Evolutionary conservation across 169 alveolate species (phyloP).

Genomic region (Babesia sp.): DNA sequence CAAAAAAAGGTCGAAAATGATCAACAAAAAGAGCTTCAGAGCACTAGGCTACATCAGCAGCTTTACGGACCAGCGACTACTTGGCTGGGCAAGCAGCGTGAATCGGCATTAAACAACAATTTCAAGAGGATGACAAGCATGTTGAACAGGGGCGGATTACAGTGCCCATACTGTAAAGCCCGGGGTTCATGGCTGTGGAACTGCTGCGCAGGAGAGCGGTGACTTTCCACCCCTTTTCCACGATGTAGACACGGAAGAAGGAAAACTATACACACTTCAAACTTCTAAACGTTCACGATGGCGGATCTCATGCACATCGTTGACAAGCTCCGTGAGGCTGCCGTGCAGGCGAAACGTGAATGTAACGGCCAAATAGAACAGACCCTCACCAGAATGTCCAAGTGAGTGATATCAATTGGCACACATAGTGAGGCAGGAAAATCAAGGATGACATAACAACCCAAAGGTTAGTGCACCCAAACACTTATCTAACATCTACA

Average conservation of each 20-base stretch:
- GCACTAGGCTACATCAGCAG: constrained; percentile 17
- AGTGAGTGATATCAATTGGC: neutral
- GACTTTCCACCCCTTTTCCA: neutral
- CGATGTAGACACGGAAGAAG: neutral
- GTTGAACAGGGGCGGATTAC: neutral
- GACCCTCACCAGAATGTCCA: constrained; percentile 36
- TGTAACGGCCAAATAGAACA: constrained; percentile 42
- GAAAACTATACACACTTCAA: neutral
- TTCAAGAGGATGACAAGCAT: neutral
- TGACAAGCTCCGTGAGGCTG: constrained; percentile 38
- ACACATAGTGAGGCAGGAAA: constrained; percentile 1
- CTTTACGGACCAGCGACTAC: constrained; percentile 8
- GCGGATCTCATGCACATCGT: constrained; percentile 49
- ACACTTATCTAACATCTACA: neutral
- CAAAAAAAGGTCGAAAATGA: neutral
- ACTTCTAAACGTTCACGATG: neutral
- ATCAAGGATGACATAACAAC: constrained; percentile 36
- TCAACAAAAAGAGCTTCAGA: neutral
- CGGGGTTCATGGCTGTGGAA: constrained; percentile 16
- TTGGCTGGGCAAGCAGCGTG: constrained; percentile 20
- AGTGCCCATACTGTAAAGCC: constrained; percentile 19
- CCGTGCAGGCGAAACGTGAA: constrained; percentile 44
- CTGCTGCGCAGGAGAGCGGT: neutral
- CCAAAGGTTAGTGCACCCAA: constrained; percentile 13
- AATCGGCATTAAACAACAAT: neutral